Conservation (phyloP, 2,329 filamentous ascomycete species). For the Amesomyces nigricolor region DNA sequence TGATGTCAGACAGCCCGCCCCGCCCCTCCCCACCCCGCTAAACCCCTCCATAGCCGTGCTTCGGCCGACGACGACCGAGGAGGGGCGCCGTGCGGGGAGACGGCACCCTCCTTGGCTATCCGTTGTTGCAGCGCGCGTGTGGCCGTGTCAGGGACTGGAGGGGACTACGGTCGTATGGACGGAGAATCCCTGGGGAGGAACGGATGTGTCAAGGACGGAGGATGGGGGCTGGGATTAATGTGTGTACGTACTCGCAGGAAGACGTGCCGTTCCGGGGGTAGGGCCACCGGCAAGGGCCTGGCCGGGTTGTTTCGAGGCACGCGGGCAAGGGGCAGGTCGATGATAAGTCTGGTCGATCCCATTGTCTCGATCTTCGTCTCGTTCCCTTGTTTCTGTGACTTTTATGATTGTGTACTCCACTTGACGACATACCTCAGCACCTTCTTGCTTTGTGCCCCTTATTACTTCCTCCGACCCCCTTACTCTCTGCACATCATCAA, state of each 20-base stretch:
- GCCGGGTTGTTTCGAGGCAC: not conserved
- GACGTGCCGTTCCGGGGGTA: not conserved
- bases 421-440: not conserved
- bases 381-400: not conserved
- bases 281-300: not conserved
- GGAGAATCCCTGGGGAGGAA: constrained; percentile 1
- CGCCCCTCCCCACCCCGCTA: constrained; percentile 4
- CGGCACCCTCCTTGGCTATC: not conserved
- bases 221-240: not conserved
- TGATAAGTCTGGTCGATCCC: constrained; percentile 8
- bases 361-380: constrained; percentile 8
- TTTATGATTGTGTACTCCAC: constrained; percentile 3
- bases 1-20: constrained; percentile 12
- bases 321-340: not conserved
- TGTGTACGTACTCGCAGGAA: not conserved
- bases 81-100: constrained; percentile 14
- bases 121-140: not conserved
- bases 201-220: not conserved
- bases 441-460: not conserved
- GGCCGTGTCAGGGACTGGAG: not conserved
- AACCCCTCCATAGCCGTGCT: constrained; percentile 22
- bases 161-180: constrained; percentile 2
- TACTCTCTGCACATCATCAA: not conserved
- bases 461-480: not conserved
- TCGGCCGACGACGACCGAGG: constrained; percentile 24